A percentile compares a stretch with the other conserved stretches of the same genome.
phyloP scores from a whole-genome alignment of 2,329 filamentous ascomycete genomes.

The Fusarium nematophilum region DNA sequence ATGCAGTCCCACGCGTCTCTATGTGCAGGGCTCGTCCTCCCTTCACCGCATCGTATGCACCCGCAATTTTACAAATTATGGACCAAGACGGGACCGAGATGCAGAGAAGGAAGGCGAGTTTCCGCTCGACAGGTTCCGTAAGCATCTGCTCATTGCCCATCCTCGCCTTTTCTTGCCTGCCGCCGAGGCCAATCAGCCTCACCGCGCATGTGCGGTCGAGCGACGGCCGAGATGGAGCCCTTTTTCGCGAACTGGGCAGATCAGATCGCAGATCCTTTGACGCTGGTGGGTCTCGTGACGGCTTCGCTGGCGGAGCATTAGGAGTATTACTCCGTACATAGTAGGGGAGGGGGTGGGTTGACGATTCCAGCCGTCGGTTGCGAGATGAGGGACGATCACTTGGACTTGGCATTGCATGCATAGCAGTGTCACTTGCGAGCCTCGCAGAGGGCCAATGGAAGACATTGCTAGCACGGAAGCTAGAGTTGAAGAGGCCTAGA shows the following conservation, averaged over 20 bases:
- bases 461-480: neutral
- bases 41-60: slow-evolving; percentile 32
- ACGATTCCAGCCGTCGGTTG: neutral
- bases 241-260: slow-evolving; percentile 14
- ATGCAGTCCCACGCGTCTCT: neutral
- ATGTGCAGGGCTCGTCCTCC: too few relatives aligned
- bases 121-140: neutral
- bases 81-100: neutral
- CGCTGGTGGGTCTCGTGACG: slow-evolving; percentile 21
- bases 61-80: too few relatives aligned
- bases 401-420: neutral
- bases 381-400: slow-evolving; percentile 3
- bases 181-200: neutral
- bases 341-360: too few relatives aligned
- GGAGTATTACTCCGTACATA: neutral
- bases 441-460: slow-evolving; percentile 2
- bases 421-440: neutral
- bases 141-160: slow-evolving; percentile 11
- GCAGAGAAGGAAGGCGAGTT: slow-evolving; percentile 7
- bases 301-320: slow-evolving; percentile 19
- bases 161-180: neutral
- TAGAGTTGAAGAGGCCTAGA: neutral
- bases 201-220: too few relatives aligned
- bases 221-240: neutral
- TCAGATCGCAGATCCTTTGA: slow-evolving; percentile 33